These are phyloP conservation scores for Russula lepida DNA, from an alignment of 768 basidiomycete genomes.

Conservation along the genomic window DNA sequence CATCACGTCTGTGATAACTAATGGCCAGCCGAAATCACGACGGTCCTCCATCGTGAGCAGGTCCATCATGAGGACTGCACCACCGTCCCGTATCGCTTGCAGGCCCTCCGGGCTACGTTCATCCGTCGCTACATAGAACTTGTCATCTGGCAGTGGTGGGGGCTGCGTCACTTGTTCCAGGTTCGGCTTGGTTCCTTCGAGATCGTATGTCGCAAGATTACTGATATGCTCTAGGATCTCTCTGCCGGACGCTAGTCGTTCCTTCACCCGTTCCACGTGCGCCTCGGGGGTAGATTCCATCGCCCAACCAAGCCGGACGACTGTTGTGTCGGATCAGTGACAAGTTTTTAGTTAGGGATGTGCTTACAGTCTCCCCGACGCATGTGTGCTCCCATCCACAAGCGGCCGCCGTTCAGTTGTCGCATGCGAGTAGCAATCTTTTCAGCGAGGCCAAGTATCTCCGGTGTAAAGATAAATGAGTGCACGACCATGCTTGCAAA, in stretches of 20 bases:
- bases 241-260: slow-evolving; percentile 25
- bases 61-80: slow-evolving; percentile 36
- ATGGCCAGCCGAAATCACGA: slow-evolving; percentile 33
- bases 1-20: slow-evolving; percentile 36
- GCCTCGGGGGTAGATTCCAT: slow-evolving; percentile 31
- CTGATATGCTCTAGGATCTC: slow-evolving; percentile 21
- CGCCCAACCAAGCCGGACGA: slow-evolving; percentile 30
- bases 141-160: slow-evolving; percentile 8
- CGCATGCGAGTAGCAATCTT: too few relatives aligned
- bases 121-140: slow-evolving; percentile 34
- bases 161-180: not conserved
- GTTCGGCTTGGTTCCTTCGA: slow-evolving; percentile 7
- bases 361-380: slow-evolving; percentile 36
- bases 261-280: slow-evolving; percentile 31
- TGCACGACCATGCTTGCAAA: too few relatives aligned
- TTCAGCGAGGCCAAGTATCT: too few relatives aligned
- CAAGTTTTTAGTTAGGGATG: not conserved
- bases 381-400: slow-evolving; percentile 39
- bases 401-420: slow-evolving; percentile 26
- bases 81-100: slow-evolving; percentile 28
- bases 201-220: slow-evolving; percentile 2
- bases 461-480: too few relatives aligned
- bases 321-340: slow-evolving; percentile 16
- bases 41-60: slow-evolving; percentile 37
- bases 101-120: slow-evolving; percentile 33